phyloP scores from a whole-genome alignment of 257 asterid species.

The Nicotiana otophora region DNA sequence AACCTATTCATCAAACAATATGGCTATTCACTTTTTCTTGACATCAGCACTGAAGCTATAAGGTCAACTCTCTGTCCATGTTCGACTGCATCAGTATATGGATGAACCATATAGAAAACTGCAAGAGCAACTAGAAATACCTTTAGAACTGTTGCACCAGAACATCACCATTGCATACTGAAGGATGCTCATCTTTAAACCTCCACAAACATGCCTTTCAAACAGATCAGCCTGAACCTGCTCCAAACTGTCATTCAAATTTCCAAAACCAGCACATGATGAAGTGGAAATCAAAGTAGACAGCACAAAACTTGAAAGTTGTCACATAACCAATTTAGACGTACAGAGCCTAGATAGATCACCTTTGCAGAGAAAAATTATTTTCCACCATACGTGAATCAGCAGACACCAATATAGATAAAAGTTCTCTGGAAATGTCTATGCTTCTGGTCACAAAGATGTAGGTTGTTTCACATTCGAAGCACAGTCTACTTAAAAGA shows the following conservation, averaged over 20 bases:
- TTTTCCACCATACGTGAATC: slow-evolving; percentile 21
- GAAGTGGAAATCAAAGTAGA: slow-evolving; percentile 4
- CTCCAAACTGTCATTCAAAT: slow-evolving; percentile 37
- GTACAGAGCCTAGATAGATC: slow-evolving; percentile 10
- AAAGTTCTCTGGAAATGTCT: slow-evolving; percentile 31
- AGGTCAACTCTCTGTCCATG: background rate
- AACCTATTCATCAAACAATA: background rate
- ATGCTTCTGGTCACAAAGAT: slow-evolving; percentile 33
- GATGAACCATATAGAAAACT: background rate
- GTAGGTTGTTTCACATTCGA: slow-evolving; percentile 28
- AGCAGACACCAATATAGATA: slow-evolving; percentile 26
- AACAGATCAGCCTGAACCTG: slow-evolving; percentile 34
- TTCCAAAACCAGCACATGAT: slow-evolving; percentile 7
- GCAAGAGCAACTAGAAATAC: slow-evolving; percentile 17
- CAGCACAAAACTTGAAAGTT: background rate
- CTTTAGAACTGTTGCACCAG: slow-evolving; percentile 24
- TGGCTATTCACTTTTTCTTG: background rate
- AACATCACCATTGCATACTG: slow-evolving; percentile 44
- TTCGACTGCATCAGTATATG: background rate
- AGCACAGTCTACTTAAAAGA: slow-evolving; percentile 29
- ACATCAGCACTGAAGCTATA: background rate
- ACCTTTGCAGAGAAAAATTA: slow-evolving; percentile 37
- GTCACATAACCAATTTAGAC: slow-evolving; percentile 1
- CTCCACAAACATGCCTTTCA: slow-evolving; percentile 29
- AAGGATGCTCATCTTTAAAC: slow-evolving; percentile 29